These are phyloP conservation scores for Puccinia hordei DNA, from an alignment of 1,284 basidiomycete genomes.

Conservation along the genomic window DNA sequence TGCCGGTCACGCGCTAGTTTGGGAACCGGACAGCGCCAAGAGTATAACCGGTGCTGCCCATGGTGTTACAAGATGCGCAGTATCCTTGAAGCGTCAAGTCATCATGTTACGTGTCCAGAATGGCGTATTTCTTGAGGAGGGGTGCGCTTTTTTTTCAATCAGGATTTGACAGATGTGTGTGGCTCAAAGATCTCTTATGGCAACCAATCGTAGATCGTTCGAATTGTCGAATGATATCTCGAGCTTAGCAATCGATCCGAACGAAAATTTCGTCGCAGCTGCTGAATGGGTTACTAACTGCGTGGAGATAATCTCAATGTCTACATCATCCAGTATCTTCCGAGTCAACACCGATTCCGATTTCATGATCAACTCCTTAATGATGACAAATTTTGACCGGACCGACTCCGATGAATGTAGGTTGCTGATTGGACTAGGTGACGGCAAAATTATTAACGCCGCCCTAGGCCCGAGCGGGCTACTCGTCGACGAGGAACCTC, in stretches of 20 bases:
- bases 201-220: conserved; percentile 5
- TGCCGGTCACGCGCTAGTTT: conserved; percentile 11
- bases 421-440: conserved; percentile 28
- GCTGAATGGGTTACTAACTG: conserved; percentile 40
- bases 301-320: conserved; percentile 27
- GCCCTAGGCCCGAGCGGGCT: conserved; percentile 1
- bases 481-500: neutral
- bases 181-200: neutral
- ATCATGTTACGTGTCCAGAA: conserved; percentile 11
- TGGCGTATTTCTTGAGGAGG: conserved; percentile 14
- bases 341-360: conserved; percentile 27
- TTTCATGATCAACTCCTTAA: conserved; percentile 31
- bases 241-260: conserved; percentile 35
- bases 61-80: neutral
- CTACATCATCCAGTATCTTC: neutral
- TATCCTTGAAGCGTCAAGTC: conserved; percentile 26
- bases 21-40: neutral
- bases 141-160: conserved; percentile 14
- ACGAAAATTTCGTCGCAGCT: conserved; percentile 22
- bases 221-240: conserved; percentile 31
- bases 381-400: conserved; percentile 3
- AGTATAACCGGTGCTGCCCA: conserved; percentile 2
- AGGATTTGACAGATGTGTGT: neutral
- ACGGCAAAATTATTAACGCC: conserved; percentile 25
- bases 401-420: neutral